phyloP scores from a whole-genome alignment of 2,329 filamentous ascomycete species.

The Tolypocladium guangdongense region DNA sequence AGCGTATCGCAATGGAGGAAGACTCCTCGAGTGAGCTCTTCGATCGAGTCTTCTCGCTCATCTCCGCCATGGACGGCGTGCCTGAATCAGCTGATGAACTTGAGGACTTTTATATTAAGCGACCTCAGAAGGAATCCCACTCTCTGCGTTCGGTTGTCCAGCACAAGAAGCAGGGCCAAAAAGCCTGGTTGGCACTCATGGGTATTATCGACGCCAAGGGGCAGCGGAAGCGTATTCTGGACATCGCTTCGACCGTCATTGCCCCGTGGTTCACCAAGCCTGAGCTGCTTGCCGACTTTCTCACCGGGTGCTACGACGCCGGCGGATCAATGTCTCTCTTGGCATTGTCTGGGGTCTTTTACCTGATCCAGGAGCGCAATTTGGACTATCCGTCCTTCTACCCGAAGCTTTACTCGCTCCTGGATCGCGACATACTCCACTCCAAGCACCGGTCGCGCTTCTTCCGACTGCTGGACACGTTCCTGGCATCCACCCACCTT shows the following conservation, averaged over 20 bases:
- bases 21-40: constrained; percentile 25
- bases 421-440: constrained; percentile 78
- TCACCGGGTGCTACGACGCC: constrained; percentile 85
- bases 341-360: constrained; percentile 86
- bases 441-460: constrained; percentile 91
- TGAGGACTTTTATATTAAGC: constrained; percentile 54
- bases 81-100: constrained; percentile 57
- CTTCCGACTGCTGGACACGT: constrained; percentile 84
- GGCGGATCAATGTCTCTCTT: constrained; percentile 81
- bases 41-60: constrained; percentile 47
- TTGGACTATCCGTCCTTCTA: constrained; percentile 95
- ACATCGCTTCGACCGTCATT: constrained; percentile 64
- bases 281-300: constrained; percentile 87
- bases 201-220: constrained; percentile 53
- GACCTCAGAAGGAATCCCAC: constrained; percentile 58
- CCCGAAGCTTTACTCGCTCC: constrained; percentile 80
- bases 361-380: constrained; percentile 86
- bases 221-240: constrained; percentile 70
- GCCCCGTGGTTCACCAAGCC: constrained; percentile 83
- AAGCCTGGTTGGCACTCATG: constrained; percentile 76
- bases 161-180: constrained; percentile 72
- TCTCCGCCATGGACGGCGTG: constrained; percentile 58
- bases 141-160: constrained; percentile 52
- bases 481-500: constrained; percentile 83
- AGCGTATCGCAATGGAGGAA: constrained; percentile 9